Percentiles rank a stretch among this genome's conserved stretches.
phyloP scores from a whole-genome alignment of 495 filamentous ascomycete species.

The Hyaloscypha variabilis region DNA sequence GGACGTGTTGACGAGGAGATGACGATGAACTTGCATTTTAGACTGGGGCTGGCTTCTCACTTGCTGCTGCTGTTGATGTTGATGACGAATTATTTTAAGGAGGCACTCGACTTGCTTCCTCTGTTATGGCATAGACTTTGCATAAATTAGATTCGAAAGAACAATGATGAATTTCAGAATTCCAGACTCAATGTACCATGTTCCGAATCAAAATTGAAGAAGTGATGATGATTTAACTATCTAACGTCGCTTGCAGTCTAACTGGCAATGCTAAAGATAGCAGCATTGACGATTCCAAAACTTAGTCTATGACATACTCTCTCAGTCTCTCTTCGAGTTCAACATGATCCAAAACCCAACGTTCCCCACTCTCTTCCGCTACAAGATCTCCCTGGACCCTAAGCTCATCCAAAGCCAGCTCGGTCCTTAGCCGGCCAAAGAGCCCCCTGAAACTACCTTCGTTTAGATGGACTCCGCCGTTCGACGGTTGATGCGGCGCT shows the following conservation, averaged over 20 bases:
- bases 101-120: background rate
- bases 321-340: constrained; percentile 10
- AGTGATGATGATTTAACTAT: too few relatives aligned
- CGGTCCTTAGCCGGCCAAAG: constrained; percentile 15
- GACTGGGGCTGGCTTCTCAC: background rate
- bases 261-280: background rate
- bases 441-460: constrained; percentile 16
- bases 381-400: constrained; percentile 23
- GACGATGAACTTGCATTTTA: background rate
- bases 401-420: constrained; percentile 6
- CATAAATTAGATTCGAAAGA: background rate
- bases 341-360: constrained; percentile 18
- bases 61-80: background rate
- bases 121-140: background rate
- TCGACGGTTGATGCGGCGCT: constrained; percentile 16
- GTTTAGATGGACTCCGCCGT: constrained; percentile 22
- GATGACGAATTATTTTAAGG: background rate
- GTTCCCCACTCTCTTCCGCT: constrained; percentile 21
- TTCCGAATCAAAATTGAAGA: too few relatives aligned
- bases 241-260: too few relatives aligned
- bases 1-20: background rate
- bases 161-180: background rate
- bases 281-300: background rate
- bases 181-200: too few relatives aligned
- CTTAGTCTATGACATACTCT: constrained; percentile 24